Conservation (phyloP, 2,329 filamentous ascomycete species). For the Ophiosphaerella herpotricha region DNA sequence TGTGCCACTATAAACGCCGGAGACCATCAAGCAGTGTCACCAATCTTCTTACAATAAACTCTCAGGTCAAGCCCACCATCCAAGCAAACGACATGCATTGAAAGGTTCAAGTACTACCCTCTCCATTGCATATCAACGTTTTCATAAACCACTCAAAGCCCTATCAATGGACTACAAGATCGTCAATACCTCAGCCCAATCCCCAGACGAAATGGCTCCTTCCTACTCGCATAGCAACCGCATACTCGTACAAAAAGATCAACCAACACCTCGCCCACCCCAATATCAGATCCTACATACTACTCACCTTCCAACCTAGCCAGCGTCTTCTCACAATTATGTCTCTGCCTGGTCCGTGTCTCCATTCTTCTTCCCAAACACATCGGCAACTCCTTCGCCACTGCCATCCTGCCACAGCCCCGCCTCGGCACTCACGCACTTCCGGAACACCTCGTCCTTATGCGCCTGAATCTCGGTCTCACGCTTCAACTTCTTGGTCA, state of each 20-base stretch:
- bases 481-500: background rate
- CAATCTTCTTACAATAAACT: too few species aligned
- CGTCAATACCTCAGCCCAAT: background rate
- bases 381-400: slow-evolving; percentile 20
- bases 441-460: slow-evolving; percentile 15
- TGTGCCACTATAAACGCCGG: background rate
- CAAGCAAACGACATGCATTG: too few species aligned
- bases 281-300: too few species aligned
- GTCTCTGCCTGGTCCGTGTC: background rate
- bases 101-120: too few species aligned
- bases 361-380: slow-evolving; percentile 2
- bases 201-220: background rate
- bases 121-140: background rate
- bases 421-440: slow-evolving; percentile 17
- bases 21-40: too few species aligned
- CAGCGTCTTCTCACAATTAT: background rate
- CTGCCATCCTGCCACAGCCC: slow-evolving; percentile 26
- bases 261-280: too few species aligned
- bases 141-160: background rate
- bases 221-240: background rate
- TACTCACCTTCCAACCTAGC: background rate
- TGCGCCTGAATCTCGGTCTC: background rate
- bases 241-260: background rate
- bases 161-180: background rate
- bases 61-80: too few species aligned